Evolutionary conservation across 1,284 basidiomycete species (phyloP).

Genomic region (Psilocybe mexicana): DNA sequence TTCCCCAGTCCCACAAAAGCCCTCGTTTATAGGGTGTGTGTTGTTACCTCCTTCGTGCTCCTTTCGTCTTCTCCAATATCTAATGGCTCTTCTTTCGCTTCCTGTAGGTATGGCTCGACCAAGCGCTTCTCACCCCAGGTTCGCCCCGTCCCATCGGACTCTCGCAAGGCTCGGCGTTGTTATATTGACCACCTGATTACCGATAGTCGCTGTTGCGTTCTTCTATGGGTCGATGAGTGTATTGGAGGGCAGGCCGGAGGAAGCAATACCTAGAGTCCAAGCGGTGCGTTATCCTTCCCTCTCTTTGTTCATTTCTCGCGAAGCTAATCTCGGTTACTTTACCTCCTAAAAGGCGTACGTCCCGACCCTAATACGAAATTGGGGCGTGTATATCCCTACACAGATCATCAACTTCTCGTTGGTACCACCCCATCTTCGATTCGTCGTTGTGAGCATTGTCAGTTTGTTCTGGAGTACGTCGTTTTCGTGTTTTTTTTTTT

Average conservation of each 20-base stretch:
- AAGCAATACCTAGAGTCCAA: constrained; percentile 55
- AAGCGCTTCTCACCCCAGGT: constrained; percentile 69
- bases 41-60: not conserved
- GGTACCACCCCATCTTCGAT: constrained; percentile 79
- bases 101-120: constrained; percentile 71
- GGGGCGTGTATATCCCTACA: constrained; percentile 79
- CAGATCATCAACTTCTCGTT: constrained; percentile 83
- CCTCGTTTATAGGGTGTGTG: constrained; percentile 58
- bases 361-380: constrained; percentile 72
- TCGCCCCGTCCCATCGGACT: constrained; percentile 3
- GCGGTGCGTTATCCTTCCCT: constrained; percentile 39
- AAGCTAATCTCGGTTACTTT: not conserved
- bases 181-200: not conserved
- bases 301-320: not conserved
- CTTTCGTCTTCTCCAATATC: not conserved
- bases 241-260: constrained; percentile 67
- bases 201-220: constrained; percentile 60
- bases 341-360: constrained; percentile 53
- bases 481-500: not conserved
- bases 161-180: not conserved
- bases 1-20: constrained; percentile 59
- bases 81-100: constrained; percentile 4
- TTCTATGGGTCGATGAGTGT: constrained; percentile 78
- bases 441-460: constrained; percentile 76
- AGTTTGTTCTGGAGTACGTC: constrained; percentile 81